These are phyloP conservation scores for Geranomyces michiganensis DNA, from an alignment of 192 early-diverging fungal genomes.

Conservation along the genomic window DNA sequence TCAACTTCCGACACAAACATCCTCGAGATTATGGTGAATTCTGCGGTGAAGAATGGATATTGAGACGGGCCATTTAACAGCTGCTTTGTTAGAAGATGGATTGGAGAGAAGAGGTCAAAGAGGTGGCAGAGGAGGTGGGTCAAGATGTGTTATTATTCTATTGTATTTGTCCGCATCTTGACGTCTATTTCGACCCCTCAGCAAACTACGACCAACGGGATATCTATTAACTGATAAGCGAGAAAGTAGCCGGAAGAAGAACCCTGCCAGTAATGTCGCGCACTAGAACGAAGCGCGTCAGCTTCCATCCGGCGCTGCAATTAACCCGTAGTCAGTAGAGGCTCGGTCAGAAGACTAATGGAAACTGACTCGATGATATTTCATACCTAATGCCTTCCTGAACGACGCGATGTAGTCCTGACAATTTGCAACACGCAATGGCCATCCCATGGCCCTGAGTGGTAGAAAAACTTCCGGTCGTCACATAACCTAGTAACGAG, in stretches of 20 bases:
- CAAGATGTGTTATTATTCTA: no score
- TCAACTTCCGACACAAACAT: constrained; percentile 17
- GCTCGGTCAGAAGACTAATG: background rate
- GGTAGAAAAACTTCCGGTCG: constrained; percentile 70
- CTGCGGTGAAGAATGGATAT: no score
- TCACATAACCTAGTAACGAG: constrained; percentile 69
- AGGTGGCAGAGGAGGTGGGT: no score
- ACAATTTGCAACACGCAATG: constrained; percentile 64
- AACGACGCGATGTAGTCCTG: constrained; percentile 49
- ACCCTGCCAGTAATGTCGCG: constrained; percentile 51
- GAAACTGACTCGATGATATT: background rate
- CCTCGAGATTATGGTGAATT: background rate
- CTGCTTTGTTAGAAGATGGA: no score
- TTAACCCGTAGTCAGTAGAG: background rate
- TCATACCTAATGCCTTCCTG: constrained; percentile 39
- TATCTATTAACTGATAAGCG: constrained; percentile 37
- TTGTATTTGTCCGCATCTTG: no score
- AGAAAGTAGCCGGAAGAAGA: constrained; percentile 53
- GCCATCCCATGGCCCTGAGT: constrained; percentile 62
- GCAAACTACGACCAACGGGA: no score
- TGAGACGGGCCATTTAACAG: no score
- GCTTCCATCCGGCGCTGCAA: constrained; percentile 25
- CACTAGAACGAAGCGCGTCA: constrained; percentile 53
- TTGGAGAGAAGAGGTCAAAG: no score
- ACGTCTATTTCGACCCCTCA: no score